phyloP scores from a whole-genome alignment of 2,329 filamentous ascomycete species.

The Clarireedia homoeocarpa region DNA sequence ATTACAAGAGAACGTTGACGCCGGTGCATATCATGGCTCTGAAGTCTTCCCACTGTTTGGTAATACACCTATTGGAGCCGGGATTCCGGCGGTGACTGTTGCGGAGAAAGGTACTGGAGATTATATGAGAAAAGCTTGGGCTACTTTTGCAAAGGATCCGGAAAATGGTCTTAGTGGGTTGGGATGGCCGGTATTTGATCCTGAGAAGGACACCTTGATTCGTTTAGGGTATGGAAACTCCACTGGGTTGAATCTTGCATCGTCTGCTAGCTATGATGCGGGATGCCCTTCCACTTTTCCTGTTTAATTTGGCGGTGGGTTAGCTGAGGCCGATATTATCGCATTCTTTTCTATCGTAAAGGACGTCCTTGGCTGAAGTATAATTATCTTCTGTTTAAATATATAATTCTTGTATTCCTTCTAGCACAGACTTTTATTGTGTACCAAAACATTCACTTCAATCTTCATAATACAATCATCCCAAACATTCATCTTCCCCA shows the following conservation, averaged over 20 bases:
- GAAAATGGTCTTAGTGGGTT: conserved; percentile 28
- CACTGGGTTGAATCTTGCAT: conserved; percentile 5
- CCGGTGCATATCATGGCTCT: conserved; percentile 30
- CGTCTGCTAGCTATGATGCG: conserved; percentile 11
- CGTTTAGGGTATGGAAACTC: conserved; percentile 11
- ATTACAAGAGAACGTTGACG: conserved; percentile 17
- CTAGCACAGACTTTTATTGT: too few relatives aligned
- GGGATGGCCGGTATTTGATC: conserved; percentile 14
- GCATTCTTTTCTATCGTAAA: too few relatives aligned
- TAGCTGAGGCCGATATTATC: too few relatives aligned
- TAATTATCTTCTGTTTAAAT: too few relatives aligned
- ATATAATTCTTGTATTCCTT: too few relatives aligned
- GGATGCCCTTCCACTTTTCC: background rate
- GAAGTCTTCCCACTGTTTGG: conserved; percentile 31
- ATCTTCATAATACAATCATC: too few relatives aligned
- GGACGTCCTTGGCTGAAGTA: too few relatives aligned
- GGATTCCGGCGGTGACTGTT: conserved; percentile 16
- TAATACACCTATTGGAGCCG: conserved; percentile 11
- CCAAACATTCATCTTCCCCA: too few relatives aligned
- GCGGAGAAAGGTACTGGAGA: conserved; percentile 23
- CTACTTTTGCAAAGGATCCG: conserved; percentile 34
- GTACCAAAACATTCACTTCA: too few relatives aligned
- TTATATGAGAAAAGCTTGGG: conserved; percentile 33
- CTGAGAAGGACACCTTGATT: conserved; percentile 3
- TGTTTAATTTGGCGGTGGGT: background rate